Evolutionary conservation across 495 filamentous ascomycete genomes (phyloP).

Genomic region (Xylaria venustula): DNA sequence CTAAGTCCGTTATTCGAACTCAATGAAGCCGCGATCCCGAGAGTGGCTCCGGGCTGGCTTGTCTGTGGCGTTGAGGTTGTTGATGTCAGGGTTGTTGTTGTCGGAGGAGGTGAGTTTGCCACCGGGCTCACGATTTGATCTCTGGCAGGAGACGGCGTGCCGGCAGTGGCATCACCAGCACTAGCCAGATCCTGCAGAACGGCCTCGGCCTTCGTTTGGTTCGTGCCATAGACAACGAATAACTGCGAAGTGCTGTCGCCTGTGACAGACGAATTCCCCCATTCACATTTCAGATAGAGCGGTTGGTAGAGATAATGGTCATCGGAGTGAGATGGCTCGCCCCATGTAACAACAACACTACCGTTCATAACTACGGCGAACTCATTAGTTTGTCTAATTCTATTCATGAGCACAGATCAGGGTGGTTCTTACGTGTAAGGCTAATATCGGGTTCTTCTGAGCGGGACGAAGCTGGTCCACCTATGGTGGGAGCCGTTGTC

Average conservation of each 20-base stretch:
- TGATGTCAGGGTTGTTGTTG: background rate
- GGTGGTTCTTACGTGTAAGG: background rate
- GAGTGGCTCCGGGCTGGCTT: conserved; percentile 2
- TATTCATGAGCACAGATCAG: background rate
- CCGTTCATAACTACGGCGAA: background rate
- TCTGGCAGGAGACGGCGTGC: background rate
- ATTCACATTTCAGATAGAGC: conserved; percentile 7
- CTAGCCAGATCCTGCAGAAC: background rate
- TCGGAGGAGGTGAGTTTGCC: background rate
- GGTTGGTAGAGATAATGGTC: background rate
- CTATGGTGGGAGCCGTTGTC: background rate
- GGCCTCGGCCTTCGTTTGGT: background rate
- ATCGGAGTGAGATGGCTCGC: background rate
- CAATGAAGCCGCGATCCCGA: background rate
- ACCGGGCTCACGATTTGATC: background rate
- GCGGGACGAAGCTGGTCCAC: too few species aligned
- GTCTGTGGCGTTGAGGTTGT: background rate
- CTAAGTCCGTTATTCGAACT: conserved; percentile 10
- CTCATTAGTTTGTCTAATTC: background rate
- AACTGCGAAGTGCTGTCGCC: conserved; percentile 1
- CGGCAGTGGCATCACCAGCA: too few species aligned
- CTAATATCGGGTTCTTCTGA: too few species aligned
- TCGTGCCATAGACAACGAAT: background rate
- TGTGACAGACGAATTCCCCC: background rate
- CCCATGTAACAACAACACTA: background rate